Base-by-base conservation (phyloP, 2,329 filamentous ascomycete genomes). In the Lachnellula subtilissima region DNA sequence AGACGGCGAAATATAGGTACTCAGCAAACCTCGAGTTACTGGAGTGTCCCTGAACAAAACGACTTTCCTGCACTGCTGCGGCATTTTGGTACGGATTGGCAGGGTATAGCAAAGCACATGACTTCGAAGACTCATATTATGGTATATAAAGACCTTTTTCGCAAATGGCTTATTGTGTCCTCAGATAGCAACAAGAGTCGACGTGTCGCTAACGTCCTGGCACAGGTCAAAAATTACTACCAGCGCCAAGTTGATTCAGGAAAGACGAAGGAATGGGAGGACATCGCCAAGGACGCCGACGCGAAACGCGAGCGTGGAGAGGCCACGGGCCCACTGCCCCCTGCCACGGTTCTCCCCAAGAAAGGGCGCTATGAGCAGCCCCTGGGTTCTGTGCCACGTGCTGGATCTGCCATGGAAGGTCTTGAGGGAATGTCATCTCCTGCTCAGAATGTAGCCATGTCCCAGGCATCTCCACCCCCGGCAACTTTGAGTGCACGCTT, bases 51-150 rank as follows among this genome's bases (percentile, higher is more conserved):
- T 1, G 89, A 94, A 72, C 80, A 87, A 53, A 87, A 80, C 48
- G 89, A 92, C 66, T 94, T 94, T 71, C 85, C 86, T 37, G 81
- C 79, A 54, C 78, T 91, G 56, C 76, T 94, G 48, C 80, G 78
- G 50, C 81, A 89, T 53, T 93, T 91, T 73, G 89, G 89, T 56
- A 90, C 86, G 15, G 88, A 94, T 69, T 94, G 88, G 83, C 75
- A 76, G 49, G 82, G 81, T 4, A 93, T 93, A 71, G 87, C 89
- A 42, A 78, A 78, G 51, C 84, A 90, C 65, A 91, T 94, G 87
- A 86, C 87, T 50, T 90, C 88, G 4, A 93, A 93, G 73, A 93
- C 89, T 17, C 81, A 87, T 54, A 88, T 88, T n/a, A 94, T 94
- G 89, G 89, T 89, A 77, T 70, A 78, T 69, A 64, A 53, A 50